phyloP scores from a whole-genome alignment of 2,329 filamentous ascomycete species.

The Incumbomyces lentus region DNA sequence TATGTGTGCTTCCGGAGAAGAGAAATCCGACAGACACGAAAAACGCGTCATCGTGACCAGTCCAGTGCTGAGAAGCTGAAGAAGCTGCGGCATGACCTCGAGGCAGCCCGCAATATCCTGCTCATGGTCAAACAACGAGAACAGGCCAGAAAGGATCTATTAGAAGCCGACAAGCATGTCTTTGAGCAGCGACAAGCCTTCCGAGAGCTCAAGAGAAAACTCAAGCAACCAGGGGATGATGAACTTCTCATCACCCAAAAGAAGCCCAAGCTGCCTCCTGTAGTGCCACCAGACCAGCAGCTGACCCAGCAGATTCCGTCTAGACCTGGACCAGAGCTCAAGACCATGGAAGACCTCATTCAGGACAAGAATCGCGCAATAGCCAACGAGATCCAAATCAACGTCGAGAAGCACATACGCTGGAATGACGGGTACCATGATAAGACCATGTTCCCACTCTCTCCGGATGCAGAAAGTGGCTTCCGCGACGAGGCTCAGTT shows the following conservation, averaged over 20 bases:
- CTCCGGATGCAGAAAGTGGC: conserved; percentile 59
- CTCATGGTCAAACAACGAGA: conserved; percentile 71
- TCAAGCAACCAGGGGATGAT: conserved; percentile 84
- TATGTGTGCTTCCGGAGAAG: conserved; percentile 96
- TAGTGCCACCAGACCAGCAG: conserved; percentile 43
- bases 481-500: conserved; percentile 42
- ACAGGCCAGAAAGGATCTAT: conserved; percentile 62
- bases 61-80: conserved; percentile 92
- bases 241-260: conserved; percentile 93
- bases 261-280: conserved; percentile 42
- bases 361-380: conserved; percentile 75
- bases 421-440: conserved; percentile 91
- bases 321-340: conserved; percentile 59
- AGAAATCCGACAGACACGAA: conserved; percentile 86
- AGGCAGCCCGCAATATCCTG: conserved; percentile 75
- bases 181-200: conserved; percentile 75
- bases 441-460: conserved; percentile 73
- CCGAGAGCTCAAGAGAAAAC: conserved; percentile 77
- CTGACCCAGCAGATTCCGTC: conserved; percentile 53
- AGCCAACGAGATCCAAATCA: conserved; percentile 70
- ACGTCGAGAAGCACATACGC: conserved; percentile 75
- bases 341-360: conserved; percentile 63
- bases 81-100: conserved; percentile 78
- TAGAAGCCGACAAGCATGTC: conserved; percentile 63
- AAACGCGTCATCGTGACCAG: conserved; percentile 85